Evolutionary conservation across 805 yeast genomes (phyloP), one percentile per base, ranked within the genome.

Genomic region (Kuraishia cidri): DNA sequence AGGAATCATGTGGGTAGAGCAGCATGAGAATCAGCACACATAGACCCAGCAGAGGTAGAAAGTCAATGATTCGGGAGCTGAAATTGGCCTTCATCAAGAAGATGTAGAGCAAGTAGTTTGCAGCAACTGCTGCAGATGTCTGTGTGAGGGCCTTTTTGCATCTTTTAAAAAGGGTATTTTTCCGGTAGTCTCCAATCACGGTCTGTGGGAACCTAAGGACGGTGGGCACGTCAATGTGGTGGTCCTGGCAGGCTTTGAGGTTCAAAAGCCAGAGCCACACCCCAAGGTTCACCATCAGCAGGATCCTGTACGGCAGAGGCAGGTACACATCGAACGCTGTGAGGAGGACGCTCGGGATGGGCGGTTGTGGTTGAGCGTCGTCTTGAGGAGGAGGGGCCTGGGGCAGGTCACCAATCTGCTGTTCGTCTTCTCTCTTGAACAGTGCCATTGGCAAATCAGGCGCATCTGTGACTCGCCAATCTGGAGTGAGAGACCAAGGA

Each of bases 251-350:
- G 15, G 63, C 44, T 35, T 50, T 45, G 25, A 73, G 54, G 32
- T 72, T 63, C 28, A 59, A 34, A 29, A 57, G 62, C 84, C 84
- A 79, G 16, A 75, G 47, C 51, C 70, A 62, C 4, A 67, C 46
- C 4, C 79, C 81, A 4, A 64, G 31, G 36, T 70, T 61, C 3
- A 76, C 39, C 12, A 75, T 52, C 3, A 71, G 42, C 11, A 75
- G 52, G 29, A 75, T 64, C 29, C 79, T 47, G 41, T 64, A 70
- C 2, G 78, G 74, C n/a, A 67, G 46, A 1, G 79, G 78, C 25
- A 65, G 44, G 23, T 20, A 20, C 10, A 32, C 21, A 11, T 17
- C 28, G 16, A 15, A 24, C 42, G 44, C 6, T 24, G 12, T 13
- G 13, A 24, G 14, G n/a, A n/a, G n/a, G 30, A 35, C 37, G 14